phyloP scores from a whole-genome alignment of 78 protist species.

The Trichosphaerium sp. region DNA sequence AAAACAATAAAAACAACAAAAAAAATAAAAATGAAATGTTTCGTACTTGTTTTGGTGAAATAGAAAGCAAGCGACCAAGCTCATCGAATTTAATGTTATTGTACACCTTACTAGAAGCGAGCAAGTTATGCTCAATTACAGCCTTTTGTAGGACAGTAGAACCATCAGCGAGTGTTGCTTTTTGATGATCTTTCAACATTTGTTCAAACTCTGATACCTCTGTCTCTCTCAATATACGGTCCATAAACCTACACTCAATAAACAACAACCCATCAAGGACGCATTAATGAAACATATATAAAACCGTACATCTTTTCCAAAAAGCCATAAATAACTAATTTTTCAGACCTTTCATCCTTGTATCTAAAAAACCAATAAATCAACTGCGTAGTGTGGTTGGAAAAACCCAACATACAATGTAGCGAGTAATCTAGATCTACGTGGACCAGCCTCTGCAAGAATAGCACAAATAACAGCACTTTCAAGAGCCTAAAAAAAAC shows the following conservation, averaged over 20 bases:
- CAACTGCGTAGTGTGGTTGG: too few species aligned
- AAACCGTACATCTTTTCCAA: conserved; percentile 46
- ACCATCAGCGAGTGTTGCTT: conserved; percentile 60
- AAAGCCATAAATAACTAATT: conserved; percentile 17
- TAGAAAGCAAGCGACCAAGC: conserved; percentile 77
- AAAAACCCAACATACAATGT: too few species aligned
- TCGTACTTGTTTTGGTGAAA: conserved; percentile 18
- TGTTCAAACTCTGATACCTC: conserved; percentile 60
- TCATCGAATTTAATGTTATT: conserved; percentile 72
- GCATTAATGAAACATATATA: not conserved
- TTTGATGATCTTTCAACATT: conserved; percentile 58
- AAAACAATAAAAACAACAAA: not conserved
- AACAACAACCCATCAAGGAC: too few species aligned
- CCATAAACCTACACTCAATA: conserved; percentile 54
- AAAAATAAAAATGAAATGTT: not conserved
- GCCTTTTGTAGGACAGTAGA: conserved; percentile 71
- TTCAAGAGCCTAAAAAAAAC: conserved; percentile 29
- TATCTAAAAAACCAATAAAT: too few species aligned
- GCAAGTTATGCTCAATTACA: conserved; percentile 82
- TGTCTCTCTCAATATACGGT: conserved; percentile 43
- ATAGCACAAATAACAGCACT: conserved; percentile 73
- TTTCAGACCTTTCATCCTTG: conserved; percentile 74
- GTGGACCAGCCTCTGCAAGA: conserved; percentile 84
- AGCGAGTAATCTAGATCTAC: conserved; percentile 77
- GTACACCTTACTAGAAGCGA: conserved; percentile 65